phyloP scores from a whole-genome alignment of 225 moss, liverwort and hornwort species.

The Climacium dendroides region DNA sequence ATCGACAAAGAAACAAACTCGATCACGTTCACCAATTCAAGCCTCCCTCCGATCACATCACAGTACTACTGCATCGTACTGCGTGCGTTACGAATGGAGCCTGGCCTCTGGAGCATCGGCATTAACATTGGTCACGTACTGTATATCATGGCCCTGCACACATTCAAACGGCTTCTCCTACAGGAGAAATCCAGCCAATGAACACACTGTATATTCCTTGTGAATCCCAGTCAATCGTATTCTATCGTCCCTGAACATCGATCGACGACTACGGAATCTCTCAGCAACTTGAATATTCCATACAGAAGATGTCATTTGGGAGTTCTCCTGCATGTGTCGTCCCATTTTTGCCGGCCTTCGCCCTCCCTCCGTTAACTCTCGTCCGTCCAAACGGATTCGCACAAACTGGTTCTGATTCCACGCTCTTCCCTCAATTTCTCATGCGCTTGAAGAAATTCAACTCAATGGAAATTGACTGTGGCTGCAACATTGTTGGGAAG shows the following conservation, averaged over 20 bases:
- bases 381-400: not conserved
- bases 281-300: too few relatives aligned
- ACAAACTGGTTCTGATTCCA: not conserved
- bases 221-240: not conserved
- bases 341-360: not conserved
- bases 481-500: not conserved
- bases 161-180: not conserved
- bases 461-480: not conserved
- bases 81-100: not conserved
- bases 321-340: not conserved
- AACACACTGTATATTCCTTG: too few relatives aligned
- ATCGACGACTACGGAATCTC: not conserved
- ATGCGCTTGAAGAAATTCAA: not conserved
- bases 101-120: too few relatives aligned
- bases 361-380: not conserved
- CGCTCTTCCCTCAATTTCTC: not conserved
- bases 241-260: not conserved
- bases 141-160: not conserved
- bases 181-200: not conserved
- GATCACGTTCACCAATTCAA: not conserved
- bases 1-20: not conserved
- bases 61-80: too few relatives aligned
- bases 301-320: too few relatives aligned
- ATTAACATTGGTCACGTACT: not conserved
- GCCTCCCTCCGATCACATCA: not conserved